Percentiles rank a stretch among this genome's conserved stretches.
phyloP scores from a whole-genome alignment of 176 grass and related monocot species.

The Miscanthus lutarioriparius region DNA sequence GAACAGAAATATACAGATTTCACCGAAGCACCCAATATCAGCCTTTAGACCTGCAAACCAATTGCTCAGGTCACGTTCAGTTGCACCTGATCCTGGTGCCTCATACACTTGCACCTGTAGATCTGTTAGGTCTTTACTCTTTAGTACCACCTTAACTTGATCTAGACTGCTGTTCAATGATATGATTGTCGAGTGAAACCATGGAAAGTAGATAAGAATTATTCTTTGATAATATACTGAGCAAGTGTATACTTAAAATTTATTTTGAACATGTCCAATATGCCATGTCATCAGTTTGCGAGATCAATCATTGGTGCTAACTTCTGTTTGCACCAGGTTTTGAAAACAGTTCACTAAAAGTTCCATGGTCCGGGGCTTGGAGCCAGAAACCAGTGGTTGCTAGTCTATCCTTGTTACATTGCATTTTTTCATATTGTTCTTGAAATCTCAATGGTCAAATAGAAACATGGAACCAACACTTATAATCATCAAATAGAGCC shows the following conservation, averaged over 20 bases:
- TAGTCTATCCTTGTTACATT: not conserved
- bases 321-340: not conserved
- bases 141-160: not conserved
- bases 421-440: not conserved
- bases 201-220: not conserved
- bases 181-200: not conserved
- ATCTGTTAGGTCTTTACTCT: not conserved
- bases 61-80: not conserved
- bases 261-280: not conserved
- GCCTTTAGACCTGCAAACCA: not conserved
- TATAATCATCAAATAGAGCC: not conserved
- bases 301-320: not conserved
- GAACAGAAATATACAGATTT: not conserved
- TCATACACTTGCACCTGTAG: not conserved
- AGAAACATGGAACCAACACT: not conserved
- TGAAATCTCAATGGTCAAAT: not conserved
- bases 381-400: not conserved
- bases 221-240: not conserved
- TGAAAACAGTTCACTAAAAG: not conserved
- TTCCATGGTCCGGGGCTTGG: not conserved
- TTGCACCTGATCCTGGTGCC: not conserved
- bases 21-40: not conserved
- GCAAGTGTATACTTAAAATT: not conserved
- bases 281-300: not conserved
- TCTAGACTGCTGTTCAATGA: not conserved